Base-by-base conservation (phyloP, 1,284 basidiomycete genomes). In the Sanghuangporus sanghuang region DNA sequence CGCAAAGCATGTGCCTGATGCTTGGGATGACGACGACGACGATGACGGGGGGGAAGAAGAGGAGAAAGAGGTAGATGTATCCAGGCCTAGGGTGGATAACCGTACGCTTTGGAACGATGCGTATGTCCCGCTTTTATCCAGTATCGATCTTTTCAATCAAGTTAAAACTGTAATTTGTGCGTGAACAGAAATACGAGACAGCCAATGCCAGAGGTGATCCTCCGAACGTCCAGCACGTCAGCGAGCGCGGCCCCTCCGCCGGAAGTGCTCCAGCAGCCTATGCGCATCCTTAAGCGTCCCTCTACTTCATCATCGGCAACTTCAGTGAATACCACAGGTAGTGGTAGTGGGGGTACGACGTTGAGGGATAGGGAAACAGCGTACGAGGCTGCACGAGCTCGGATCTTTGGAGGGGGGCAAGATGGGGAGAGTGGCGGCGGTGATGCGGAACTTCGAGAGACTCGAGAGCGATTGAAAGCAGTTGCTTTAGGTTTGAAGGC, bases 251-350 rank as follows among this genome's bases (percentile, higher is more conserved):
- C 60, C 8, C 67, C 66, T 38, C 68, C 69, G 2, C 57, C 65
- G 1, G 68, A 59, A 18, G 66, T 65, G 18, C 61, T 69, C 57
- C 55, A 68, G 42, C 64, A 55, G 18, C 67, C 68, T 6, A 50
- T 69, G 55, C 64, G 66, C 27, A 70, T 70, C 53, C 67, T 70
- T 39, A 68, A 69, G 55, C 65, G 69, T 8, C 68, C 68, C 4
- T 57, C 58, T n/a, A 36, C 61, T 23, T 40, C 53, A 18, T 44
- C 63, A n/a, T 54, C 35, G 9, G n/a, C 64, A n/a, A 40, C 59
- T 14, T 36, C 44, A 1, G 21, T 46, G 55, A 23, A 44, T 38
- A 6, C 61, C 38, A 38, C 16, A 40, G 40, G 11, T 16, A 14
- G 21, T 21, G 35, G 36, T 0, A 42, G 40, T n/a, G 16, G 61